A percentile compares a stretch with the other conserved stretches of the same genome.
Evolutionary conservation across 2,329 filamentous ascomycete species (phyloP).

Genomic region (Rasamsonia emersonii): DNA sequence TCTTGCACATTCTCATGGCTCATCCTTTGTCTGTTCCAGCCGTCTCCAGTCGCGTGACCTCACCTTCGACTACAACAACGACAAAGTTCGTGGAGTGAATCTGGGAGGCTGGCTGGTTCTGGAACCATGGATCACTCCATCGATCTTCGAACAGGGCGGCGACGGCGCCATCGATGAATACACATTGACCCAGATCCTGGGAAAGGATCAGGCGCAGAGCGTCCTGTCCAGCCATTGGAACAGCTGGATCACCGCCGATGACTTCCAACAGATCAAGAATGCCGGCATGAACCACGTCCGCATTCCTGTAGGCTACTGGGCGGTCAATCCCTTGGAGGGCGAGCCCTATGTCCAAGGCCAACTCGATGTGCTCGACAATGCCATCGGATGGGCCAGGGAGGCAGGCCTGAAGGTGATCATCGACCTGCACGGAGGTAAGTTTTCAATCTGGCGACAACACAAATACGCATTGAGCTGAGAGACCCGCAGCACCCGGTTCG

Average conservation of each 20-base stretch:
- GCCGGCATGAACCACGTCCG: slow-evolving; percentile 55
- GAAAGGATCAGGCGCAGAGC: slow-evolving; percentile 39
- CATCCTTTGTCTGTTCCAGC: slow-evolving; percentile 10
- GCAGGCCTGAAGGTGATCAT: slow-evolving; percentile 57
- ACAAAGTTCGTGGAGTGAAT: slow-evolving; percentile 57
- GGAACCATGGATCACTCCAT: slow-evolving; percentile 57
- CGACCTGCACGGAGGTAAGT: slow-evolving; percentile 57
- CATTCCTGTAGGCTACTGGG: slow-evolving; percentile 61
- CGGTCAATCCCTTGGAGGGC: slow-evolving; percentile 42
- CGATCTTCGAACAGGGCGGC: slow-evolving; percentile 45
- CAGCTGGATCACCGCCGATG: slow-evolving; percentile 47
- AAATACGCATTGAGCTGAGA: slow-evolving; percentile 1
- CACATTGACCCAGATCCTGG: slow-evolving; percentile 43
- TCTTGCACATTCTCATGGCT: neutral
- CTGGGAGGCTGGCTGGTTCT: slow-evolving; percentile 57
- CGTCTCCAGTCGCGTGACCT: slow-evolving; percentile 20
- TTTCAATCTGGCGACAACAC: neutral
- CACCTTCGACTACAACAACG: slow-evolving; percentile 44
- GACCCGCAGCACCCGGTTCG: slow-evolving; percentile 44
- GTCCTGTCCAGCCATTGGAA: slow-evolving; percentile 50
- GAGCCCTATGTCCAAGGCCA: slow-evolving; percentile 58
- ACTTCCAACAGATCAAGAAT: slow-evolving; percentile 48
- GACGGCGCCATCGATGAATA: slow-evolving; percentile 50
- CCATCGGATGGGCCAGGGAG: slow-evolving; percentile 50
- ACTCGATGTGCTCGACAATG: slow-evolving; percentile 47